Evolutionary conservation across 257 asterid species (phyloP).

Genomic region (Ballota nigra): DNA sequence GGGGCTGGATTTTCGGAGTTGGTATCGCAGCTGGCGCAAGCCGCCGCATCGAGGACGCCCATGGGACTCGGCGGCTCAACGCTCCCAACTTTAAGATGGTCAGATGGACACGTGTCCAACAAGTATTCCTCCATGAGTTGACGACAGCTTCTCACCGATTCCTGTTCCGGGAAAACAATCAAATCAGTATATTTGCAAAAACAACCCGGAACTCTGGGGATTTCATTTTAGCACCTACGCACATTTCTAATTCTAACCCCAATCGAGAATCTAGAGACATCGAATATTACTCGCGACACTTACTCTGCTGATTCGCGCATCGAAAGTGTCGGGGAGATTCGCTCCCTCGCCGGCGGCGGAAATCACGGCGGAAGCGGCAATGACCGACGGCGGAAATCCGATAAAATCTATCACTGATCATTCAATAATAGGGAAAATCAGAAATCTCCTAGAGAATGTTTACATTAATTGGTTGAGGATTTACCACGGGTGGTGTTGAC

Average conservation of each 20-base stretch:
- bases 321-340: conserved; percentile 27
- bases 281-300: background rate
- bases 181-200: background rate
- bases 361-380: conserved; percentile 58
- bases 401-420: conserved; percentile 42
- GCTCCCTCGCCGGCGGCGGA: conserved; percentile 38
- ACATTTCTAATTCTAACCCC: conserved; percentile 9
- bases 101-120: conserved; percentile 51
- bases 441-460: background rate
- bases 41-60: conserved; percentile 62
- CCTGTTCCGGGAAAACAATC: conserved; percentile 38
- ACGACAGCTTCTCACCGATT: conserved; percentile 59
- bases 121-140: conserved; percentile 54
- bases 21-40: conserved; percentile 51
- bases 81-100: conserved; percentile 16
- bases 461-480: background rate
- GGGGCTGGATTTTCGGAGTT: conserved; percentile 33
- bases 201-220: conserved; percentile 4
- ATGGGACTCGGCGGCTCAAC: conserved; percentile 45
- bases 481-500: conserved; percentile 55
- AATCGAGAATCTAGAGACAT: background rate
- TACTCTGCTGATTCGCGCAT: conserved; percentile 43
- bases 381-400: conserved; percentile 44
- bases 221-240: background rate
- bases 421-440: background rate